phyloP scores from a whole-genome alignment of 2,329 filamentous ascomycete genomes.

The Aureobasidium lini region DNA sequence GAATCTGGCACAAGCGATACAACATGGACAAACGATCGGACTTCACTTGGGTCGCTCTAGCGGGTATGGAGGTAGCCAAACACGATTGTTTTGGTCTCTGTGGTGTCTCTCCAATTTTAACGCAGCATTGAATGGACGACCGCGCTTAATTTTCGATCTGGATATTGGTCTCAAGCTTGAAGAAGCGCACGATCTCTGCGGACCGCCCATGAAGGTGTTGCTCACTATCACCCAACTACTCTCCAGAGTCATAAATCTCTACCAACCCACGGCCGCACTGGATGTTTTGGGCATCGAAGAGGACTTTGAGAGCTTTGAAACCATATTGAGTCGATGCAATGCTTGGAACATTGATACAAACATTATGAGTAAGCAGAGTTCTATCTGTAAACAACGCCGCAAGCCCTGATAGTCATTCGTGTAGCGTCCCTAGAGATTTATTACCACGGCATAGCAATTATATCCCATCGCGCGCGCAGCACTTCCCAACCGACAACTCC shows the following conservation, averaged over 20 bases:
- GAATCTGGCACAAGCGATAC: constrained; percentile 41
- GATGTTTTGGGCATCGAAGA: constrained; percentile 42
- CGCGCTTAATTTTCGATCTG: constrained; percentile 40
- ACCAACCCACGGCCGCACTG: constrained; percentile 35
- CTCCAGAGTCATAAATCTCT: constrained; percentile 41
- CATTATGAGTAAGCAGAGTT: constrained; percentile 27
- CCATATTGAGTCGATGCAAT: constrained; percentile 33
- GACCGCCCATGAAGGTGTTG: constrained; percentile 42
- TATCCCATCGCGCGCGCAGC: constrained; percentile 45
- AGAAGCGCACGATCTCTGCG: constrained; percentile 16
- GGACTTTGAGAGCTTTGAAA: constrained; percentile 39
- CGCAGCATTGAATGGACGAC: constrained; percentile 40
- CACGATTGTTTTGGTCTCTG: constrained; percentile 49
- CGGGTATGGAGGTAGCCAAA: constrained; percentile 54
- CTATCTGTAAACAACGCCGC: neutral
- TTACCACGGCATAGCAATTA: constrained; percentile 50
- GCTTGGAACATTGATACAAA: constrained; percentile 31
- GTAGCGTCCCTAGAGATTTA: constrained; percentile 45
- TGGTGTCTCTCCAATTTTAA: constrained; percentile 44
- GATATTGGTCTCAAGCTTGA: constrained; percentile 18
- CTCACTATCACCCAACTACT: constrained; percentile 38
- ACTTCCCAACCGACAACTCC: constrained; percentile 34
- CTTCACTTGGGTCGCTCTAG: constrained; percentile 48
- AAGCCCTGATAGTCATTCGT: constrained; percentile 19
- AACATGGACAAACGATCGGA: constrained; percentile 43